Base-by-base conservation (phyloP, 768 basidiomycete species). In the Pisolithus orientalis region DNA sequence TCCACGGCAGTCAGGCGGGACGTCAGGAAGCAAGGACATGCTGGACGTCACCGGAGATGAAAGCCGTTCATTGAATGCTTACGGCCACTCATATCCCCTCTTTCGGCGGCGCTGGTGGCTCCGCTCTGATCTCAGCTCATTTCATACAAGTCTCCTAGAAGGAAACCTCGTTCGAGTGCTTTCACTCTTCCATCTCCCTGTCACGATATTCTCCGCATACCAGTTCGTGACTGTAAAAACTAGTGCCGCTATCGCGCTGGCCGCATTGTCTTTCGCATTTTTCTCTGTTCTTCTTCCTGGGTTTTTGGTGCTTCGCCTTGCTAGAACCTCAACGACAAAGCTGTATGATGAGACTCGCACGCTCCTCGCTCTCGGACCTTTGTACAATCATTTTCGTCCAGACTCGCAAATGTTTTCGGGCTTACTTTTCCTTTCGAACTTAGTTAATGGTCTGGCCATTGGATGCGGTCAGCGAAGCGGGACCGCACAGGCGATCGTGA, bases 321-420 rank as follows among this genome's bases (percentile, higher is more conserved):
- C 83, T 16, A 74, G 83, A 54, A 93, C 89, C 0, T 82, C 87
- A 14, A 90, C 89, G 25, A 86, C 84, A 65, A 95, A 96, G 63
- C 76, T 98, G 5, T 98, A 98, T 66, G 93, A 95, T 57, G 93
- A 95, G 68, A 94, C 92, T 1, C 80, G 90, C 57, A 96, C 94
- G 0, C 75, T 98, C 16, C 84, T 99, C 17, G 80, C 85, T 3
- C 78, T 94, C 17, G 95, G 96, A 13, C 90, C 94, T 28, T 76
- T 97, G 51, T 99, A 99, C 70, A 96, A 94, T 68, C 87, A 93
- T 59, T 98, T 94, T 67, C 82, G 90, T 16, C 89, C 90, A 60
- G 88, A 90, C 14, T 92, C 90, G 17, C 91, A 94, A 64, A 76
- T 93, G 54, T 99, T 95, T 68, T 85, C 90, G 1, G 79, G 79